Base-by-base conservation (phyloP, 257 asterid genomes). In the Oldenlandia corymbosa region DNA sequence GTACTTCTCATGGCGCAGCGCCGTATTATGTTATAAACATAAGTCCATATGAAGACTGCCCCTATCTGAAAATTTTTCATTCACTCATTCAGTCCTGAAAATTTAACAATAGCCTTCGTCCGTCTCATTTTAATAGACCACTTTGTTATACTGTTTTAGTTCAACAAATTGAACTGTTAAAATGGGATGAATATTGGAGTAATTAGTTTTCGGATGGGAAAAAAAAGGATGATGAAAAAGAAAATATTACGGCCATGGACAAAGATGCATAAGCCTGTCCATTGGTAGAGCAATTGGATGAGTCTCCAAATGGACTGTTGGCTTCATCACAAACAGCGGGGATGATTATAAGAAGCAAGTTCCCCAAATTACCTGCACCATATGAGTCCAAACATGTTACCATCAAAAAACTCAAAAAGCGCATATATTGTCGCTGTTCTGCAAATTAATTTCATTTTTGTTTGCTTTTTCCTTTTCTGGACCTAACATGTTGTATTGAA, bases 261-360 rank as follows among this genome's bases (percentile, higher is more conserved):
- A 79, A 75, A 16, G 84, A 72, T 1, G 70, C 84, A 54, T 79
- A 79, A 64, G 78, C 63, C 81, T 75, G 66, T 54, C 84, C 84
- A 48, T 72, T 71, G 31, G 10, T 72, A 1, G 66, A 36, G 59
- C 84, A 79, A 45, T 72, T 51, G 3, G 50, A 43, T 60, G 84
- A 51, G 62, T 75, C 84, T 62, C 79, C 84, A 63, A 79, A 79
- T 20, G 84, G 84, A 69, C 70, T 75, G 17, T 75, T 71, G 63
- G 67, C 66, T 63, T 79, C 84, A 1, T 70, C 65, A 66, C 81
- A 79, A 34, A 67, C 73, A 49, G 79, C 78, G 7, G 81, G 81
- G 71, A 79, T 72, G 41, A 79, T 75, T 51, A 78, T 78, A 32
- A 78, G 78, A 13, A 78, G 84, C 42, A 75, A 71, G 63, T 75